Base-by-base conservation (phyloP, 768 basidiomycete genomes). In the Pisolithus orientalis region DNA sequence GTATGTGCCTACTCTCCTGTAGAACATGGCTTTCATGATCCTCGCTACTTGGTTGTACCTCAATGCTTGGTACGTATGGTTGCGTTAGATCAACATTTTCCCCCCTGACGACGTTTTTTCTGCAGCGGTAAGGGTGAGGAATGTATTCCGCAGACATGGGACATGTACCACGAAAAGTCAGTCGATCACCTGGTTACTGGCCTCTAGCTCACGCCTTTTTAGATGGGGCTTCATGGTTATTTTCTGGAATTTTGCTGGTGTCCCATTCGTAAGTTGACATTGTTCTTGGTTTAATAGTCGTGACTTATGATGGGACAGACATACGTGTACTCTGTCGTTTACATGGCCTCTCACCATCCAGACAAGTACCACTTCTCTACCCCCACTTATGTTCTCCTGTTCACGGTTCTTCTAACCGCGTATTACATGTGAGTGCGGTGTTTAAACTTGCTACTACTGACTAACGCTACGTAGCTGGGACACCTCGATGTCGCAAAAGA, bases 1-100 rank as follows among this genome's bases (percentile, higher is more conserved):
- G 4, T 45, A 21, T 29, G 53, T 10, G 42, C 51, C 44, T 9
- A 54, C 37, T 3, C 13, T 39, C 17, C 49, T 21, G 25, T 54
- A 94, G 91, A 98, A 98, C 68, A 93, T 95, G 89, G 85, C 84
- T 0, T 91, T 97, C 69, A 96, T 97, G 90, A 84, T 90, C 56
- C 76, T 95, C 53, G 96, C 94, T 3, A 97, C 94, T 8, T 92
- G 90, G 64, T 74, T 99, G n/a, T 98, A 98, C 69, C 76, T 97
- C 57, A 97, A 99, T 58, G 94, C 94, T 44, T 98, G 93, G 85
- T 88, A 59, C 43, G 76, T 61, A 39, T 9, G 14, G 46, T 40
- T 24, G 39, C 31, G 34, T 49, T 39, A 44, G 17, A 2, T 8
- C 11, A 34, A 13, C 34, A 3, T 9, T 34, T 11, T 13, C 14